phyloP scores from a whole-genome alignment of 2,329 filamentous ascomycete genomes.

The Coniochaeta pulveracea region DNA sequence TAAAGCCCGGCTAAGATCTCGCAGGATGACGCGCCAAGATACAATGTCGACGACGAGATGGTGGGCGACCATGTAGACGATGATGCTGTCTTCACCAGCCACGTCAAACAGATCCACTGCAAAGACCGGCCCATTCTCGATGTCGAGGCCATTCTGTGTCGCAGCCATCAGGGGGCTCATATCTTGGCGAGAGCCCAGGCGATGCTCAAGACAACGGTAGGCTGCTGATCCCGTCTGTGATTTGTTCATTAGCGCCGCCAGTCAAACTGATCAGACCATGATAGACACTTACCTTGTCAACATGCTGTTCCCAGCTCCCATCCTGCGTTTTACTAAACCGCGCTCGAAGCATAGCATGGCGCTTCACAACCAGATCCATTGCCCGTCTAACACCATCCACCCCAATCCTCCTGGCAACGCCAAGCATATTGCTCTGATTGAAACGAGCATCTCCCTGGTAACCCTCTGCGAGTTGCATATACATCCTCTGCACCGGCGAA shows the following conservation, averaged over 20 bases:
- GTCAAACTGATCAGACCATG: neutral
- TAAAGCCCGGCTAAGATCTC: conserved; percentile 9
- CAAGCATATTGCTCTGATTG: conserved; percentile 12
- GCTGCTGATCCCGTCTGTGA: conserved; percentile 7
- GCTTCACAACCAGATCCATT: conserved; percentile 10
- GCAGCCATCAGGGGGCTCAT: conserved; percentile 5
- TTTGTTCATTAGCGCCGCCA: neutral
- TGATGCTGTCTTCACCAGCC: conserved; percentile 1
- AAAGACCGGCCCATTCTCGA: conserved; percentile 12
- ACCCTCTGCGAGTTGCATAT: conserved; percentile 6
- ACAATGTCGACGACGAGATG: conserved; percentile 12
- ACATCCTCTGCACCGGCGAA: conserved; percentile 12
- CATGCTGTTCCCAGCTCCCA: conserved; percentile 10
- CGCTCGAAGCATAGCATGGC: conserved; percentile 12
- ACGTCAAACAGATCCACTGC: conserved; percentile 9
- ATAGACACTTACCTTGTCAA: conserved; percentile 7
- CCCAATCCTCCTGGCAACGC: conserved; percentile 6
- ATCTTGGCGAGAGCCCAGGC: conserved; percentile 6
- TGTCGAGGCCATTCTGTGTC: conserved; percentile 8
- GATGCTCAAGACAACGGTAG: conserved; percentile 7
- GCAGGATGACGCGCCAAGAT: conserved; percentile 13
- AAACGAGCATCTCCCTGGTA: conserved; percentile 10
- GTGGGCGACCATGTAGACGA: conserved; percentile 12
- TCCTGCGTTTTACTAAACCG: conserved; percentile 7
- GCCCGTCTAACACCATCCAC: conserved; percentile 8